Base-by-base conservation (phyloP, 768 basidiomycete genomes). In the Russula brevipes region DNA sequence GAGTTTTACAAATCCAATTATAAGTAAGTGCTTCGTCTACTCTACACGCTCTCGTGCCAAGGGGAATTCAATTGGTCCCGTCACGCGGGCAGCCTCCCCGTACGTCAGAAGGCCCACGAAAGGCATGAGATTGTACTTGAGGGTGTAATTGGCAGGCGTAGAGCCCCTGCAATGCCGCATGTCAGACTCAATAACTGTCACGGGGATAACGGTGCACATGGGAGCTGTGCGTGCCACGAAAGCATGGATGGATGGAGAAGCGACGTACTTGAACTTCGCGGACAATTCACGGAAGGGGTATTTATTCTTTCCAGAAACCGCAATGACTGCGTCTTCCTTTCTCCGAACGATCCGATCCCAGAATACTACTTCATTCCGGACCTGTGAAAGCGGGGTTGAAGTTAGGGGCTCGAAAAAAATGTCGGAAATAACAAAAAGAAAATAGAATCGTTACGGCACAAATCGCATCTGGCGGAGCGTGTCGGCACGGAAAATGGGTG, bases 281-380 rank as follows among this genome's bases (percentile, higher is more conserved):
- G 85, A 85, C 46, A 88, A 73, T 60, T 94, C 93, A 39, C 85
- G 84, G 77, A 94, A 86, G 66, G 81, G 80, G 73, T 95, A 96
- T 73, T 94, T 94, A 75, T 91, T 91, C 75, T 86, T 85, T 60
- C 80, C 85, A 42, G 75, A 73, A 62, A 88, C 78, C 60, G 82
- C 81, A 55, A 96, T 75, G 49, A 81, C 73, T 0, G 90, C 90
- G 64, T 92, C 86, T 68, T 86, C 83, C 67, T 87, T 87, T 61
- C 87, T 80, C n/a, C 86, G 84, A 47, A 96, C 81, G 71, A 96
- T 95, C 44, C 89, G 85, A 75, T 96, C 94, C 94, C 94, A 96
- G 16, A 95, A 80, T 42, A 95, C 91, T 5, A 94, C 88, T 19
- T 87, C 81, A 72, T 91, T 91, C 62, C 84, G 78, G 4, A 81